Conservation (phyloP, 805 yeast genomes). For the Torulaspora gathmanii region DNA sequence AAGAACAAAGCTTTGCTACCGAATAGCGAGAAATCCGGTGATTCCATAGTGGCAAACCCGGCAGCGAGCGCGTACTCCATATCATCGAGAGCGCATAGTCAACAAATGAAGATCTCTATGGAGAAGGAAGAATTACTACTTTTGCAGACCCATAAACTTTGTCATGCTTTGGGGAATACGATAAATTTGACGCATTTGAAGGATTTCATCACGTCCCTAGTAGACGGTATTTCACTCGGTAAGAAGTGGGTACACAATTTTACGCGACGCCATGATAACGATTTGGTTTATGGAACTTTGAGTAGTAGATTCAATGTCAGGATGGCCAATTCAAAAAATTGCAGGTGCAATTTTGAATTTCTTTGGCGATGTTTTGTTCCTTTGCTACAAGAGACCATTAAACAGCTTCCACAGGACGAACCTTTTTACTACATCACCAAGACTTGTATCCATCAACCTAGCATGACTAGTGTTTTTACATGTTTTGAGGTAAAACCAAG, state of each 20-base stretch:
- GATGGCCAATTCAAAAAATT: slow-evolving; percentile 17
- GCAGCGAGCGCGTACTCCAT: slow-evolving; percentile 7
- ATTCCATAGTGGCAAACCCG: neutral
- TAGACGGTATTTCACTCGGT: slow-evolving; percentile 19
- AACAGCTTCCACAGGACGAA: slow-evolving; percentile 6
- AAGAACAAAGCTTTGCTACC: slow-evolving; percentile 11
- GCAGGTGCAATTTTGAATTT: slow-evolving; percentile 17
- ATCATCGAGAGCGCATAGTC: slow-evolving; percentile 19
- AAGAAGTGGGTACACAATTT: slow-evolving; percentile 28
- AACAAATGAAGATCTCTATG: slow-evolving; percentile 27
- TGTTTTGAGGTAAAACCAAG: slow-evolving; percentile 18
- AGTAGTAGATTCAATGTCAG: slow-evolving; percentile 12
- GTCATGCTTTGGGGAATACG: slow-evolving; percentile 23
- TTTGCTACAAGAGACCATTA: slow-evolving; percentile 14
- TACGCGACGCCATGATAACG: slow-evolving; percentile 21
- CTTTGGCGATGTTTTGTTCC: slow-evolving; percentile 23
- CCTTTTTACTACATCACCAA: slow-evolving; percentile 21
- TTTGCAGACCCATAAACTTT: slow-evolving; percentile 13
- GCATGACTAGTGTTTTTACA: slow-evolving; percentile 22
- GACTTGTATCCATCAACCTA: slow-evolving; percentile 16
- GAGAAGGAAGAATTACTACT: slow-evolving; percentile 19
- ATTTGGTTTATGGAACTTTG: slow-evolving; percentile 21
- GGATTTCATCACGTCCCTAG: slow-evolving; percentile 16
- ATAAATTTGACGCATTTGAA: slow-evolving; percentile 22
- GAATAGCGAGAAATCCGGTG: neutral